Evolutionary conservation across 1,284 basidiomycete species (phyloP).

Genomic region (Boletus sp.): DNA sequence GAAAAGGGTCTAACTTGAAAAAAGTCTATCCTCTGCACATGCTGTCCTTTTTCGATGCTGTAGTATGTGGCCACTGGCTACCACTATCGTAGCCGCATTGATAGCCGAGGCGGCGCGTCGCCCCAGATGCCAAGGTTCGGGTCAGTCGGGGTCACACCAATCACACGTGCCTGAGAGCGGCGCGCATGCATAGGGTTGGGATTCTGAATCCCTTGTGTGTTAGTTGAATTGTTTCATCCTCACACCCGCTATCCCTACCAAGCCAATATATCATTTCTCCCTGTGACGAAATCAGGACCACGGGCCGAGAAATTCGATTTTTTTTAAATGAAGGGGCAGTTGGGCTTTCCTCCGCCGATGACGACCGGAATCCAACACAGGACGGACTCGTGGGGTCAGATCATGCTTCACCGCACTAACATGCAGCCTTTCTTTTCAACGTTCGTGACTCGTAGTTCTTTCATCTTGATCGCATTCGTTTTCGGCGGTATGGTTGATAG

Average conservation of each 20-base stretch:
- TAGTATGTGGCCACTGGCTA: background rate
- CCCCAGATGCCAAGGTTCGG: constrained; percentile 5
- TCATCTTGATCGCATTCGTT: constrained; percentile 2
- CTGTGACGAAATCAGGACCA: constrained; percentile 9
- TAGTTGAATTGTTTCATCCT: constrained; percentile 19
- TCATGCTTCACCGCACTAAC: constrained; percentile 9
- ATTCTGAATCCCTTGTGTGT: background rate
- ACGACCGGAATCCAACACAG: background rate
- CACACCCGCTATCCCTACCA: constrained; percentile 1
- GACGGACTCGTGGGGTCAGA: constrained; percentile 5
- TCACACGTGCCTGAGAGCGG: constrained; percentile 19
- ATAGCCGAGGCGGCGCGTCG: background rate
- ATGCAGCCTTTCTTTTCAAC: constrained; percentile 5
- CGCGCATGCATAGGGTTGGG: background rate
- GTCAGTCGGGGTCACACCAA: background rate
- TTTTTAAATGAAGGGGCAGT: constrained; percentile 9
- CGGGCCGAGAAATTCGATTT: background rate
- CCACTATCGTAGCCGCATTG: background rate
- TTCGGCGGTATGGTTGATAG: background rate
- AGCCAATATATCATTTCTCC: constrained; percentile 4
- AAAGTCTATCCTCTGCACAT: background rate
- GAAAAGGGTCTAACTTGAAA: constrained; percentile 1
- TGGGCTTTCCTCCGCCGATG: constrained; percentile 22
- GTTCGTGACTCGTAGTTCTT: constrained; percentile 2
- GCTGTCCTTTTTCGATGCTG: constrained; percentile 1